These are phyloP conservation scores for Athelia sp. DNA, from an alignment of 1,284 basidiomycete species.

Conservation along the genomic window DNA sequence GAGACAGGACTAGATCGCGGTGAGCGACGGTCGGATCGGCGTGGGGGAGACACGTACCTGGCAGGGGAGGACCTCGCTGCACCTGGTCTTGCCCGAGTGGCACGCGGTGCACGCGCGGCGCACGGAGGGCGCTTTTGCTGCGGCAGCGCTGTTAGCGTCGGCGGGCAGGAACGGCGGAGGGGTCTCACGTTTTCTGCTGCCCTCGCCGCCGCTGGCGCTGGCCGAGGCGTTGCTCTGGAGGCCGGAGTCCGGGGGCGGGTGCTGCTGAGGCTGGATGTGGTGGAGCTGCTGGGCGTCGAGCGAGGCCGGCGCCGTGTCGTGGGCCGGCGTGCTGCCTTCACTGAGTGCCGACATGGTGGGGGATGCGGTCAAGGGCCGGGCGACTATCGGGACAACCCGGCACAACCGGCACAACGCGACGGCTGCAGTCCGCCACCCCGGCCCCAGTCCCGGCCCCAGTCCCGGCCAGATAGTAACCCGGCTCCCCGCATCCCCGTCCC, in stretches of 20 bases:
- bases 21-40: too few species aligned
- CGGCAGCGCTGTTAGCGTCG: too few species aligned
- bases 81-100: constrained; percentile 74
- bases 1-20: constrained; percentile 55
- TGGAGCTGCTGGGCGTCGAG: constrained; percentile 53
- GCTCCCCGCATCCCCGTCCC: too few species aligned
- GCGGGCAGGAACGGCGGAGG: constrained; percentile 15
- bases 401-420: too few species aligned
- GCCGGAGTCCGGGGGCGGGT: constrained; percentile 12
- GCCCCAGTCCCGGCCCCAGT: too few species aligned
- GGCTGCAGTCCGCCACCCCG: too few species aligned
- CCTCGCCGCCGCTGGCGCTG: constrained; percentile 36
- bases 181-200: constrained; percentile 40
- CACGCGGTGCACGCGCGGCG: constrained; percentile 74
- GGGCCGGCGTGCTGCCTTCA: constrained; percentile 52
- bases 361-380: constrained; percentile 27
- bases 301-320: constrained; percentile 44
- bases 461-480: too few species aligned
- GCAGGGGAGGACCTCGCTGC: constrained; percentile 72
- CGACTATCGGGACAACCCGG: too few species aligned
- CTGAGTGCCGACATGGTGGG: constrained; percentile 66
- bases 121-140: constrained; percentile 74
- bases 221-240: constrained; percentile 10
- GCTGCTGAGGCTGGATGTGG: neutral
- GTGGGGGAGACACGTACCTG: constrained; percentile 56